Evolutionary conservation across 768 basidiomycete genomes (phyloP), one percentile per base, ranked within the genome.

Genomic region (Mycena alexandri): DNA sequence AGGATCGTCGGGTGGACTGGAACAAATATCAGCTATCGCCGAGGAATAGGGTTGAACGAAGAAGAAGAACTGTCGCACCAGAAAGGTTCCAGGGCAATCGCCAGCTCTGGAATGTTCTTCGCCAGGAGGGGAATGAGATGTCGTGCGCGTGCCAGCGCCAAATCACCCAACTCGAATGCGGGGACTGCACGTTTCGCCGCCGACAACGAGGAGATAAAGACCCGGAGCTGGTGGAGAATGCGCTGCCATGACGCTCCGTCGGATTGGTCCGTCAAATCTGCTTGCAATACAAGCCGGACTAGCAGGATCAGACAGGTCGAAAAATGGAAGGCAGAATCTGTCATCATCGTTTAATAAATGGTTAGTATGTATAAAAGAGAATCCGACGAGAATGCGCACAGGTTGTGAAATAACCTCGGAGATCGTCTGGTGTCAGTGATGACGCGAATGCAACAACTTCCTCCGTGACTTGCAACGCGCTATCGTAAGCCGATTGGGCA

Each of bases 321-420:
- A 58, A 71, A 71, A 43, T 71, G 70, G 47, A 71, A 71, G 38
- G 70, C 70, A 50, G 65, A 67, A 57, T 71, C 70, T 71, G 43
- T 34, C 44, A 19, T 21, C 17, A 16, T 38, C 38, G 4, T 38
- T 14, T 11, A 38, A 6, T 29, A 38, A 38, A 11, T 38, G 14
- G 10, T 38, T 38, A 42, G 57, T 41, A 42, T 59, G n/a, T 53
- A 22, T 33, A 44, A 57, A 11, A 17, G 46, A 61, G 17, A 22
- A n/a, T 41, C 5, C 12, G 34, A 62, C 16, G 47, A 60, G 25
- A 54, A 21, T 24, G 29, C 65, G 46, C 36, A 67, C 70, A 61
- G 29, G 65, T 57, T 22, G 70, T 61, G 53, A 71, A 71, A 57
- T 71, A 71, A 36, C 70, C 70, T 34, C 62, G 65, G 19, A 71